Percentiles rank a stretch among this genome's conserved stretches.
Evolutionary conservation across 148 eudicot species (phyloP).

Genomic region (Limonium bicolor): DNA sequence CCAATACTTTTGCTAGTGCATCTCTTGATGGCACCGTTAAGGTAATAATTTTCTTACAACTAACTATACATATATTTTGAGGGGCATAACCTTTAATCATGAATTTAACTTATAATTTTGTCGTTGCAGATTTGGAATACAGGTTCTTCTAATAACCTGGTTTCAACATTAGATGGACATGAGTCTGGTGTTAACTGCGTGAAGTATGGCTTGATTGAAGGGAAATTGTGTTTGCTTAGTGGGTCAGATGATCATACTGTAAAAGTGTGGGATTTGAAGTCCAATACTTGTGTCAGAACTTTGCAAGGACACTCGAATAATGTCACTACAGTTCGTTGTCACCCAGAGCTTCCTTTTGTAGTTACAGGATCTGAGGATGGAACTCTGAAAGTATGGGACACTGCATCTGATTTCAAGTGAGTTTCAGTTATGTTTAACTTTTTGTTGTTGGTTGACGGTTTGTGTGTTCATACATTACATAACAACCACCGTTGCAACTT

Average conservation of each 20-base stretch:
- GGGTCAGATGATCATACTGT: constrained; percentile 97
- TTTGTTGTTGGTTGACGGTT: too few relatives aligned
- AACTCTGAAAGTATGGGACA: constrained; percentile 82
- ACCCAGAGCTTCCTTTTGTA: constrained; percentile 84
- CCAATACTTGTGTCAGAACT: constrained; percentile 82
- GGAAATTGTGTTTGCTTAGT: constrained; percentile 74
- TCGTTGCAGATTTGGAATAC: constrained; percentile 73
- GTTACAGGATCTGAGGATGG: constrained; percentile 94
- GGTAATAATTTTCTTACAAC: constrained; percentile 17
- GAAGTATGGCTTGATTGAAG: constrained; percentile 82
- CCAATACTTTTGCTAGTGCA: constrained; percentile 90
- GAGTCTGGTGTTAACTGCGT: constrained; percentile 86
- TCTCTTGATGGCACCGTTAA: constrained; percentile 91
- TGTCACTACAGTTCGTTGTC: constrained; percentile 80
- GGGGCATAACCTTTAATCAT: not conserved
- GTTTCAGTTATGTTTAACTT: too few relatives aligned
- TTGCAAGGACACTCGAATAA: constrained; percentile 90
- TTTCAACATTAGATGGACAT: constrained; percentile 83
- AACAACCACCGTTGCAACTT: too few relatives aligned
- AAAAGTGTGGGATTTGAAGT: constrained; percentile 96
- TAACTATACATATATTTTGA: not conserved
- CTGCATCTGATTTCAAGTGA: too few relatives aligned
- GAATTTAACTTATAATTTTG: constrained; percentile 1
- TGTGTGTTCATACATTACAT: too few relatives aligned
- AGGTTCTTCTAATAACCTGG: constrained; percentile 88